phyloP scores from a whole-genome alignment of 805 yeast species.

The Starmerella floricola region DNA sequence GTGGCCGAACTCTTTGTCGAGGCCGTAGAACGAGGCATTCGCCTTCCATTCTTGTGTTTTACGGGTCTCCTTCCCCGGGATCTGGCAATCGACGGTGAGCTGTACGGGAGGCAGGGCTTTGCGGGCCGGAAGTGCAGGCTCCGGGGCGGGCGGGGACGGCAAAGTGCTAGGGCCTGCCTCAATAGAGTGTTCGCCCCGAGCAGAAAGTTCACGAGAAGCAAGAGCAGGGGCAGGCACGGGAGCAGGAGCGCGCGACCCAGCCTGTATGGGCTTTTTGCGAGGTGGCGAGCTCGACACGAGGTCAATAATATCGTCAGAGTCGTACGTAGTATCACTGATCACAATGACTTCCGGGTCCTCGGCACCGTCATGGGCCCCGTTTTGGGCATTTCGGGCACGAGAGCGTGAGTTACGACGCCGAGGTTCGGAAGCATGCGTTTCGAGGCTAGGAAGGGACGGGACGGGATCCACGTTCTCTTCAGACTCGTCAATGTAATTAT shows the following conservation, averaged over 20 bases:
- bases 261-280: background rate
- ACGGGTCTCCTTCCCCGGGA: constrained; percentile 5
- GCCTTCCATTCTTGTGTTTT: background rate
- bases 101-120: background rate
- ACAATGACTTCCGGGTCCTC: background rate
- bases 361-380: background rate
- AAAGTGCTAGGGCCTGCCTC: no score
- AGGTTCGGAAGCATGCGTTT: no score
- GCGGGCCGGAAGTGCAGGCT: background rate
- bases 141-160: background rate
- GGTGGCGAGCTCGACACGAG: background rate
- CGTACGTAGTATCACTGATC: background rate
- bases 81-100: background rate
- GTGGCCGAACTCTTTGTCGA: constrained; percentile 5
- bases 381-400: background rate
- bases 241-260: no score
- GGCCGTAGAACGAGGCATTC: constrained; percentile 2
- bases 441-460: no score
- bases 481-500: no score
- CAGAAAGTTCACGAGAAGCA: no score
- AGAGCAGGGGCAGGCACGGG: no score
- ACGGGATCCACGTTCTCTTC: no score
- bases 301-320: background rate
- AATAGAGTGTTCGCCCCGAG: no score
- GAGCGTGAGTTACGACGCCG: background rate